Evolutionary conservation across 805 yeast species (phyloP).

Genomic region (Wickerhamomyces queroliae): DNA sequence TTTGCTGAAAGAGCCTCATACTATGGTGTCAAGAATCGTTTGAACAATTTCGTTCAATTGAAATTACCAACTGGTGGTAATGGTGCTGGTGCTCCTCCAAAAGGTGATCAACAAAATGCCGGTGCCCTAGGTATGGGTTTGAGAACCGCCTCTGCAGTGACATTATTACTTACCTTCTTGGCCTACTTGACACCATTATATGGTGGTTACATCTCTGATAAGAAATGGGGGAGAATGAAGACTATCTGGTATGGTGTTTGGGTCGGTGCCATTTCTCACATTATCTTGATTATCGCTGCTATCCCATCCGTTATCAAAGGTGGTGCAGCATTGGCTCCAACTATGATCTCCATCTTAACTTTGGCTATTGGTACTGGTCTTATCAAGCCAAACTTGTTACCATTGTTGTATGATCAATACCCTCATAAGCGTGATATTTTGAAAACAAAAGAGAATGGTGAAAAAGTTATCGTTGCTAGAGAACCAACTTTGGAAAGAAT

Average conservation of each 20-base stretch:
- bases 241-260: slow-evolving; percentile 59
- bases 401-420: slow-evolving; percentile 72
- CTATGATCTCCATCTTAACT: slow-evolving; percentile 34
- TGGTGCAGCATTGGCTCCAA: slow-evolving; percentile 54
- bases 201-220: slow-evolving; percentile 74
- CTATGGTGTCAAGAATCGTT: slow-evolving; percentile 72
- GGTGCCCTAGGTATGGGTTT: slow-evolving; percentile 60
- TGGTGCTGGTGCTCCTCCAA: slow-evolving; percentile 24
- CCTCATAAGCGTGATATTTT: slow-evolving; percentile 57
- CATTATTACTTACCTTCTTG: slow-evolving; percentile 77
- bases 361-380: slow-evolving; percentile 80
- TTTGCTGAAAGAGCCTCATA: slow-evolving; percentile 78
- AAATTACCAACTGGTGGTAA: slow-evolving; percentile 32
- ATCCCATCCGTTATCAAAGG: slow-evolving; percentile 48
- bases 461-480: slow-evolving; percentile 64
- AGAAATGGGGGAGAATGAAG: slow-evolving; percentile 65
- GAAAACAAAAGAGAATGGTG: slow-evolving; percentile 53
- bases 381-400: slow-evolving; percentile 65
- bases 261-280: slow-evolving; percentile 55
- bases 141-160: slow-evolving; percentile 63
- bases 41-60: slow-evolving; percentile 74
- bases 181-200: slow-evolving; percentile 75
- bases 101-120: slow-evolving; percentile 18
- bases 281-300: slow-evolving; percentile 64
- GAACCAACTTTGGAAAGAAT: slow-evolving; percentile 66